A percentile compares a stretch with the other conserved stretches of the same genome.
Evolutionary conservation across 1,284 basidiomycete species (phyloP).

Genomic region (Ganoderma boninense): DNA sequence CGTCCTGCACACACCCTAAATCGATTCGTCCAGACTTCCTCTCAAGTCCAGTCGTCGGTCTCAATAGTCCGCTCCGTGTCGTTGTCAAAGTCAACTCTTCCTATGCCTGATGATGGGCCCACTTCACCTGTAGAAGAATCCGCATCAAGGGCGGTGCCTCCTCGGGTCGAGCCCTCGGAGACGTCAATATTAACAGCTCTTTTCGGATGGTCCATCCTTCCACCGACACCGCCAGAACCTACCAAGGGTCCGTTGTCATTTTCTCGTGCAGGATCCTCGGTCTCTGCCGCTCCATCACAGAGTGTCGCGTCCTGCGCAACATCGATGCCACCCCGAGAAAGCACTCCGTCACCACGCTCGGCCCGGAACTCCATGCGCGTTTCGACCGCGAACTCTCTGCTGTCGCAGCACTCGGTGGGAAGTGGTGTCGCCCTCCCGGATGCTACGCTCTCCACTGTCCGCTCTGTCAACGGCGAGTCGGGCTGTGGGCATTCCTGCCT

Average conservation of each 20-base stretch:
- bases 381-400: slow-evolving; percentile 12
- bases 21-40: slow-evolving; percentile 38
- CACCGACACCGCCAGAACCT: slow-evolving; percentile 43
- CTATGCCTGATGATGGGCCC: slow-evolving; percentile 20
- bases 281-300: slow-evolving; percentile 47
- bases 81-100: slow-evolving; percentile 24
- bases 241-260: slow-evolving; percentile 46
- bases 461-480: slow-evolving; percentile 78
- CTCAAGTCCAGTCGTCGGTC: slow-evolving; percentile 44
- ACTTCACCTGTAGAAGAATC: slow-evolving; percentile 19
- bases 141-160: slow-evolving; percentile 12
- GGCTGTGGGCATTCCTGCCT: slow-evolving; percentile 74
- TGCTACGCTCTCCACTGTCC: slow-evolving; percentile 66
- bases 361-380: slow-evolving; percentile 21
- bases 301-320: slow-evolving; percentile 51
- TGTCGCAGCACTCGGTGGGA: slow-evolving; percentile 18
- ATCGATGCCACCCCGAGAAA: slow-evolving; percentile 45
- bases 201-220: slow-evolving; percentile 74
- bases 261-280: slow-evolving; percentile 50
- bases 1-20: not conserved
- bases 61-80: slow-evolving; percentile 42
- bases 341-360: slow-evolving; percentile 34
- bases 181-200: slow-evolving; percentile 66
- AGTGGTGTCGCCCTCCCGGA: slow-evolving; percentile 44
- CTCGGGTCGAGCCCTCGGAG: slow-evolving; percentile 52